Conservation (phyloP, 1,284 basidiomycete species). For the Phaffia rhodozyma region DNA sequence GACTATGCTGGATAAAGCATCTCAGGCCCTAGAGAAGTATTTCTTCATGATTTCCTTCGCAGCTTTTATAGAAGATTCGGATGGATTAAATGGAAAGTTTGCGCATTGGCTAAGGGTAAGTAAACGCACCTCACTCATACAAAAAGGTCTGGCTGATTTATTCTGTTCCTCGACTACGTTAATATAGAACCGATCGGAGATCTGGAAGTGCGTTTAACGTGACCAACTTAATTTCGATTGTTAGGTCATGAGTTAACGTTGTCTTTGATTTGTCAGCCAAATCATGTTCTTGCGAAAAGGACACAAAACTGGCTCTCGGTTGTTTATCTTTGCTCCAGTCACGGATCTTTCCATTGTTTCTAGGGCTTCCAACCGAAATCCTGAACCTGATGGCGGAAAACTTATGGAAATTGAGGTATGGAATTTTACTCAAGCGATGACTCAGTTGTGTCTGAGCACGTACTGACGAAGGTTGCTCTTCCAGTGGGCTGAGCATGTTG, state of each 20-base stretch:
- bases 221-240: constrained; percentile 15
- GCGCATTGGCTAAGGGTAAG: constrained; percentile 71
- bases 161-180: constrained; percentile 1
- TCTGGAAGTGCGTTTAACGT: constrained; percentile 64
- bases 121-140: not conserved
- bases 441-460: no score
- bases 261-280: constrained; percentile 46
- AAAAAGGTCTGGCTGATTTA: constrained; percentile 2
- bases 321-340: constrained; percentile 78
- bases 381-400: constrained; percentile 67
- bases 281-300: constrained; percentile 70
- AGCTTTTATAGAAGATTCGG: constrained; percentile 65
- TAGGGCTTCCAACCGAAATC: constrained; percentile 38
- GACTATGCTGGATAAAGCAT: constrained; percentile 32
- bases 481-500: constrained; percentile 73
- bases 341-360: constrained; percentile 60
- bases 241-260: not conserved
- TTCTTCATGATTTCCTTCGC: constrained; percentile 95
- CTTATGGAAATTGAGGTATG: constrained; percentile 66
- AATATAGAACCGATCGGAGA: constrained; percentile 64
- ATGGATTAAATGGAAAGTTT: constrained; percentile 55
- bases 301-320: constrained; percentile 44
- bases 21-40: constrained; percentile 44
- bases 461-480: no score
- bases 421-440: no score